Percentiles rank a stretch among this genome's conserved stretches.
These are phyloP conservation scores for Kwoniella heveanensis DNA, from an alignment of 768 basidiomycete genomes.

Conservation along the genomic window DNA sequence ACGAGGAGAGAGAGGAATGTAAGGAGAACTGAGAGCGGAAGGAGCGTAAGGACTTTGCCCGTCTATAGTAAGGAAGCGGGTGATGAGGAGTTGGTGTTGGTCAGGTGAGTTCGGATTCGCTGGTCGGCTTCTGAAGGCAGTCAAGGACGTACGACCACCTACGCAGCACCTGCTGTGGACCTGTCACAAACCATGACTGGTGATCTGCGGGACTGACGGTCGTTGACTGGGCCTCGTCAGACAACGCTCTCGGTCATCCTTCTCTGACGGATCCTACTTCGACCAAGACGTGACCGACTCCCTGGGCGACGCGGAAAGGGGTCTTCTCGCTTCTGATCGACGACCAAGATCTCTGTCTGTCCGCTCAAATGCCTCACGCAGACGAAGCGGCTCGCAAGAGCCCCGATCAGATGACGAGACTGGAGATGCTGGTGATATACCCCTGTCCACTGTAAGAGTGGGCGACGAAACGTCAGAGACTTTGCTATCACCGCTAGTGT, in stretches of 20 bases:
- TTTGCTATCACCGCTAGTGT: not conserved
- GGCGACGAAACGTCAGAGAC: not conserved
- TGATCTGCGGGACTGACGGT: too few relatives aligned
- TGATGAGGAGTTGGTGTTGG: constrained; percentile 48
- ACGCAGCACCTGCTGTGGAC: too few relatives aligned
- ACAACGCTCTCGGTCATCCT: constrained; percentile 18
- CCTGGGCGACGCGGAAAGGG: constrained; percentile 10
- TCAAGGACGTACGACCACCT: too few relatives aligned
- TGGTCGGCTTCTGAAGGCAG: too few relatives aligned
- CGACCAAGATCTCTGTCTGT: not conserved
- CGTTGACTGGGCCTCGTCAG: too few relatives aligned
- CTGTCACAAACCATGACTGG: too few relatives aligned
- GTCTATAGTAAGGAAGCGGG: constrained; percentile 48
- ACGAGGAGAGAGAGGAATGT: constrained; percentile 20
- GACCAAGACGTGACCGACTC: constrained; percentile 11
- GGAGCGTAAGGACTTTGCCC: constrained; percentile 45
- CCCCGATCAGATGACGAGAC: not conserved
- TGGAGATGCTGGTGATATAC: not conserved
- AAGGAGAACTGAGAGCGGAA: constrained; percentile 42
- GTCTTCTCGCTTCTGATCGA: not conserved
- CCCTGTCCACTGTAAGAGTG: not conserved
- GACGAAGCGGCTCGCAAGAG: not conserved
- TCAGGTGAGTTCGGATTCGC: constrained; percentile 37
- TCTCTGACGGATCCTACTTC: constrained; percentile 17
- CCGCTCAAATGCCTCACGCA: not conserved